Percentiles rank a stretch among this genome's conserved stretches.
These are phyloP conservation scores for Phytophthora nicotianae DNA, from an alignment of 352 stramenopile genomes.

Conservation along the genomic window DNA sequence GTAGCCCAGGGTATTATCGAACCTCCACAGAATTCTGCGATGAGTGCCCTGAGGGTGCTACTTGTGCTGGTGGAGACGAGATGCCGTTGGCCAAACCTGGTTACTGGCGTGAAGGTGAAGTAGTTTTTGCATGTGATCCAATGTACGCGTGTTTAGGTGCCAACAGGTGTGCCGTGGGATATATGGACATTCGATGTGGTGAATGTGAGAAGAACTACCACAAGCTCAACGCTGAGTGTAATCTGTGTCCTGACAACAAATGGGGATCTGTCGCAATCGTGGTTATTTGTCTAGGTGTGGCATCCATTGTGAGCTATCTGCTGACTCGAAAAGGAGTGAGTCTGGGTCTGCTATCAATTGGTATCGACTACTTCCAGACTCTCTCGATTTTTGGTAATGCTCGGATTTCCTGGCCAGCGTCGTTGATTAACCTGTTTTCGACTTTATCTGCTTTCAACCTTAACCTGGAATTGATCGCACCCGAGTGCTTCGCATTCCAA, in stretches of 20 bases:
- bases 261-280: conserved; percentile 62
- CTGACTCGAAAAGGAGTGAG: conserved; percentile 68
- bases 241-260: conserved; percentile 54
- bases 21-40: conserved; percentile 52
- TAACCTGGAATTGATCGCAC: conserved; percentile 83
- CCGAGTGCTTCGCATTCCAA: conserved; percentile 78
- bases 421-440: conserved; percentile 66
- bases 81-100: conserved; percentile 49
- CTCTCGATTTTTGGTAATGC: conserved; percentile 81
- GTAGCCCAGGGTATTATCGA: conserved; percentile 61
- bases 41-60: conserved; percentile 52
- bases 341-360: conserved; percentile 77
- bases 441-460: conserved; percentile 83
- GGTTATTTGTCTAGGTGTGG: conserved; percentile 52
- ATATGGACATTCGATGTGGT: conserved; percentile 53
- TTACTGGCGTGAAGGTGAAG: conserved; percentile 62
- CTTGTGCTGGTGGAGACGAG: conserved; percentile 54
- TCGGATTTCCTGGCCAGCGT: conserved; percentile 67
- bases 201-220: conserved; percentile 54
- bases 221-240: conserved; percentile 70
- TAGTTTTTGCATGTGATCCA: conserved; percentile 60
- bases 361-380: conserved; percentile 89
- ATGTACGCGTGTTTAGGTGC: conserved; percentile 59
- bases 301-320: conserved; percentile 57
- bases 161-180: conserved; percentile 54